Conservation (phyloP, 2,329 filamentous ascomycete species). For the Neofusicoccum parvum region DNA sequence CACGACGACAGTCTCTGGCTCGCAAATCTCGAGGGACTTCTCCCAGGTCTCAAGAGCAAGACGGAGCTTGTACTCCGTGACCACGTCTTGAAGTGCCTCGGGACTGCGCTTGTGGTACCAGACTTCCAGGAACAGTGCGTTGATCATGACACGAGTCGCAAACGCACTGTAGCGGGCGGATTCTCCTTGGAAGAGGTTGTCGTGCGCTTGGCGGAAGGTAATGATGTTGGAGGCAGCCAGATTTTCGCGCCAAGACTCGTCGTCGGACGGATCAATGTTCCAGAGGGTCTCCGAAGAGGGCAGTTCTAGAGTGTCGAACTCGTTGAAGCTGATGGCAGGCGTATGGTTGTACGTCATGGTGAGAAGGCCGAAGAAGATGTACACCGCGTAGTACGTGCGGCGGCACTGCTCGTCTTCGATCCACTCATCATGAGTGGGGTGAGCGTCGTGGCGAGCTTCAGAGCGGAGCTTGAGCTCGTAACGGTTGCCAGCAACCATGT, state of each 20-base stretch:
- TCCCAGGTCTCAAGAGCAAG: slow-evolving; percentile 98
- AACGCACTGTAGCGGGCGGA: slow-evolving; percentile 91
- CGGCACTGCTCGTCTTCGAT: slow-evolving; percentile 95
- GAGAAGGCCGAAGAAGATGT: slow-evolving; percentile 96
- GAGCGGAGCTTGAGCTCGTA: slow-evolving; percentile 94
- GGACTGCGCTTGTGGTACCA: slow-evolving; percentile 99
- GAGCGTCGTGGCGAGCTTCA: slow-evolving; percentile 76
- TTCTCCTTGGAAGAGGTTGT: slow-evolving; percentile 93
- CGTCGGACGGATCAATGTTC: slow-evolving; percentile 81
- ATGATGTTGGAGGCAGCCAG: slow-evolving; percentile 71
- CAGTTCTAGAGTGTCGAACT: slow-evolving; percentile 90
- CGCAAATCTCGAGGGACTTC: slow-evolving; percentile 89
- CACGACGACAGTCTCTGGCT: slow-evolving; percentile 85
- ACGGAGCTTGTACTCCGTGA: slow-evolving; percentile 96
- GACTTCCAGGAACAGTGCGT: slow-evolving; percentile 94
- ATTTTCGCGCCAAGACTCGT: slow-evolving; percentile 80
- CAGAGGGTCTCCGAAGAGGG: slow-evolving; percentile 93
- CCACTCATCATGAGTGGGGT: slow-evolving; percentile 85
- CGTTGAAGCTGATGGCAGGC: slow-evolving; percentile 96
- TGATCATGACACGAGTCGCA: slow-evolving; percentile 97
- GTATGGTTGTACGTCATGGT: slow-evolving; percentile 98
- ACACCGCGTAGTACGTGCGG: slow-evolving; percentile 96
- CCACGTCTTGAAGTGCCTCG: slow-evolving; percentile 95
- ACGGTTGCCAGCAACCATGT: slow-evolving; percentile 97
- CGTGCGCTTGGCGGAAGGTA: slow-evolving; percentile 91